phyloP scores from a whole-genome alignment of 495 filamentous ascomycete species.

The Evernia prunastri region DNA sequence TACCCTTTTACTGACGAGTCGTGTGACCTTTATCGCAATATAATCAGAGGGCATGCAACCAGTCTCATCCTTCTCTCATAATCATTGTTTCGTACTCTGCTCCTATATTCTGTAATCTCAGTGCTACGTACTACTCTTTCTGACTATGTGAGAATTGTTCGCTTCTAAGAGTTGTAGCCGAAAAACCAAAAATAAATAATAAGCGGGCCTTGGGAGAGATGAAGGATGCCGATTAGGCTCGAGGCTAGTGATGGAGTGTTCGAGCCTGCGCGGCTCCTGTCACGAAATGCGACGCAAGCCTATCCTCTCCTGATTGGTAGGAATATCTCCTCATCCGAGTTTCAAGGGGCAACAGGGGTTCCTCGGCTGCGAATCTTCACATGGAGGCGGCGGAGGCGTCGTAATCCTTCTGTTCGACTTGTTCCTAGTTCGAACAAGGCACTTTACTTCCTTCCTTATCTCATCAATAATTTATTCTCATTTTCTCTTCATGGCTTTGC shows the following conservation, averaged over 20 bases:
- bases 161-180: too few species aligned
- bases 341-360: neutral
- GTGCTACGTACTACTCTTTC: too few species aligned
- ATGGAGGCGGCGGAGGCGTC: neutral
- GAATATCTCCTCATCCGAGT: neutral
- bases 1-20: too few species aligned
- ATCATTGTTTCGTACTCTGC: too few species aligned
- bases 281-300: neutral
- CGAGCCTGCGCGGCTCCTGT: neutral
- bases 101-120: too few species aligned
- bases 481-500: neutral
- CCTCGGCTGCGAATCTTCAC: neutral
- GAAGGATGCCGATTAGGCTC: neutral
- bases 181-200: neutral
- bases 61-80: too few species aligned
- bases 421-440: too few species aligned
- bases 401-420: neutral
- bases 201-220: neutral
- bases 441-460: neutral
- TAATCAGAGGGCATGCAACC: too few species aligned
- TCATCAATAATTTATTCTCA: neutral
- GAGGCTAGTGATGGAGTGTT: neutral
- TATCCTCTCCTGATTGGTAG: neutral
- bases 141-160: too few species aligned
- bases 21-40: too few species aligned